These are phyloP conservation scores for Lactarius tabidus DNA, from an alignment of 768 basidiomycete genomes.

Conservation along the genomic window DNA sequence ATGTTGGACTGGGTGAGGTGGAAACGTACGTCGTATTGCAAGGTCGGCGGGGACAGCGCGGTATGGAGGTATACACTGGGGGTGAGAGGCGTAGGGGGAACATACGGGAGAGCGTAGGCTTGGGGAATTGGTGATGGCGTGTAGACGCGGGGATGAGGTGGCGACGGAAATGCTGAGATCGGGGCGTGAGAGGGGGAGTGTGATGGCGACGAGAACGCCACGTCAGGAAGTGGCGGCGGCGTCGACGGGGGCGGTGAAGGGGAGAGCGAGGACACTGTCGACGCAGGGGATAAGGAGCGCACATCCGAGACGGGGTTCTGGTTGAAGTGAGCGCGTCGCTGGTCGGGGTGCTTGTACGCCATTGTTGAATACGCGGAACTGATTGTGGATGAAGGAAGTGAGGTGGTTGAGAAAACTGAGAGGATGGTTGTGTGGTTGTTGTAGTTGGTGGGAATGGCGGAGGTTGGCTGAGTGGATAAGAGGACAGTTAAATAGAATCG, in stretches of 20 bases:
- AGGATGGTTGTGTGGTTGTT: not conserved
- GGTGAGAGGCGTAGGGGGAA: constrained; percentile 3
- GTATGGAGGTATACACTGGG: not conserved
- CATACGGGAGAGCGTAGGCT: not conserved
- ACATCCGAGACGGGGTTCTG: constrained; percentile 14
- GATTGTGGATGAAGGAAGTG: not conserved
- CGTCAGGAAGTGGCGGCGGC: constrained; percentile 12
- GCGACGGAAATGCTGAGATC: not conserved
- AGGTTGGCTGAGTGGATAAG: not conserved
- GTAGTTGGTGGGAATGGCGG: not conserved
- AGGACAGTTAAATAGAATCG: constrained; percentile 17
- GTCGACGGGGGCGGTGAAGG: constrained; percentile 17
- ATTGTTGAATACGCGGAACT: not conserved
- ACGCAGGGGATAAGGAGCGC: constrained; percentile 16
- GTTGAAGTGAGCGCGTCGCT: constrained; percentile 16
- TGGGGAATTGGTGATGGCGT: constrained; percentile 4
- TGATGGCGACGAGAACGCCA: constrained; percentile 3
- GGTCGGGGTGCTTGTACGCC: constrained; percentile 9
- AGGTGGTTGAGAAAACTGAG: not conserved
- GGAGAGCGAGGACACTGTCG: constrained; percentile 7
- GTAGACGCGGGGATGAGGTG: constrained; percentile 9
- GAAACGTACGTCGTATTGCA: constrained; percentile 9
- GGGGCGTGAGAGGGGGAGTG: not conserved
- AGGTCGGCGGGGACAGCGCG: not conserved
- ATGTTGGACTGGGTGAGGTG: constrained; percentile 1